A percentile compares a stretch with the other conserved stretches of the same genome.
These are phyloP conservation scores for Sugiyamaella boreocaroliniensis DNA, from an alignment of 805 yeast species.

Conservation along the genomic window DNA sequence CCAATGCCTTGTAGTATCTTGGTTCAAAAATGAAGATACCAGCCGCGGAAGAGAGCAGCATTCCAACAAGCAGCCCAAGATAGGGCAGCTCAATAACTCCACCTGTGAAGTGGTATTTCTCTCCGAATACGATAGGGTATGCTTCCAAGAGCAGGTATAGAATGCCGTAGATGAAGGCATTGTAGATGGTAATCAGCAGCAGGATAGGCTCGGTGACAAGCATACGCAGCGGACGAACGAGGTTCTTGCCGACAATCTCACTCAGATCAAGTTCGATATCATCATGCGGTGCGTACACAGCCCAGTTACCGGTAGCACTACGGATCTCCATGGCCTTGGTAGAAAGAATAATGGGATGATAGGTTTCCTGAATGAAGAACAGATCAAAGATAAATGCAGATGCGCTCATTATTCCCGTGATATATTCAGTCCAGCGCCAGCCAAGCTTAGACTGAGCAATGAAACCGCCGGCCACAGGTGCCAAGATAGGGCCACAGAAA, in stretches of 20 bases:
- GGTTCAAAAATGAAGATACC: slow-evolving; percentile 50
- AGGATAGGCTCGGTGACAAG: slow-evolving; percentile 63
- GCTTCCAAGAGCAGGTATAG: slow-evolving; percentile 66
- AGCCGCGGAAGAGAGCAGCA: slow-evolving; percentile 48
- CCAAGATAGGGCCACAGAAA: slow-evolving; percentile 69
- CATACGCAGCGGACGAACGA: slow-evolving; percentile 63
- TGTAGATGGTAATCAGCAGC: slow-evolving; percentile 57
- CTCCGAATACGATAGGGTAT: slow-evolving; percentile 62
- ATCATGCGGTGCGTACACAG: slow-evolving; percentile 70
- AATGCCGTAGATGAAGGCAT: slow-evolving; percentile 74
- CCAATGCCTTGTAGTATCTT: slow-evolving; percentile 43
- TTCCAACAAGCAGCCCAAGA: slow-evolving; percentile 65
- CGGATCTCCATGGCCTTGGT: slow-evolving; percentile 57
- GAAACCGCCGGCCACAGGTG: slow-evolving; percentile 72
- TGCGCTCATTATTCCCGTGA: slow-evolving; percentile 55
- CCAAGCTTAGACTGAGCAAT: slow-evolving; percentile 52
- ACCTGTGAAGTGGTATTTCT: slow-evolving; percentile 47
- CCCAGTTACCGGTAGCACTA: slow-evolving; percentile 70
- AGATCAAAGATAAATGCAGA: slow-evolving; percentile 35
- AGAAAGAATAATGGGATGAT: slow-evolving; percentile 58
- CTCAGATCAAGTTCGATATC: slow-evolving; percentile 46
- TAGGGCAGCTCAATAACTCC: slow-evolving; percentile 77
- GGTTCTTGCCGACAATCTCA: slow-evolving; percentile 55
- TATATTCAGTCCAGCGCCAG: slow-evolving; percentile 81
- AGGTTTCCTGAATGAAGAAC: slow-evolving; percentile 52